phyloP scores from a whole-genome alignment of 78 protist species.

The Cavenderia fasciculata region DNA sequence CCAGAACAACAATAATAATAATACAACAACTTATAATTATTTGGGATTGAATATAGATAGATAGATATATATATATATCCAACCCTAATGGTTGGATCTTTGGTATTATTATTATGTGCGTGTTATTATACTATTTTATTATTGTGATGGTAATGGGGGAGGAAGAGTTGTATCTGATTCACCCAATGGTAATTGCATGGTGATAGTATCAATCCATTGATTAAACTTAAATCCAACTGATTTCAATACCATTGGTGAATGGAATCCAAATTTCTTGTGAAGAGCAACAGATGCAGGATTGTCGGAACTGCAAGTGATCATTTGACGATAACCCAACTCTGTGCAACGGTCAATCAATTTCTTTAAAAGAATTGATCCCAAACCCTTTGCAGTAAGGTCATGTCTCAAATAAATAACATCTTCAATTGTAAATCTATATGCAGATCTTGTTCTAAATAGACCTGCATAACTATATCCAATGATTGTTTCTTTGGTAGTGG shows the following conservation, averaged over 20 bases:
- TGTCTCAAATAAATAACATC: conserved; percentile 12
- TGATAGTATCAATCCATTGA: conserved; percentile 13
- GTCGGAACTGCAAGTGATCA: conserved; percentile 28
- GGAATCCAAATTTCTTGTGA: conserved; percentile 34
- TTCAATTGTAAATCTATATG: conserved; percentile 52
- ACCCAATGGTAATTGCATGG: conserved; percentile 20
- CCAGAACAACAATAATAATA: too few relatives aligned
- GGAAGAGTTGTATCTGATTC: neutral
- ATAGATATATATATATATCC: too few relatives aligned
- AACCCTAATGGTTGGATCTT: too few relatives aligned
- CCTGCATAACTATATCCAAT: conserved; percentile 41
- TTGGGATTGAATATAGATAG: too few relatives aligned
- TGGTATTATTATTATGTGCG: too few relatives aligned
- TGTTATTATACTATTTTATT: too few relatives aligned
- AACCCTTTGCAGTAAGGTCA: neutral
- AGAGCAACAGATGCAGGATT: conserved; percentile 22
- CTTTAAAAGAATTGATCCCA: conserved; percentile 19
- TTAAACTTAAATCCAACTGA: conserved; percentile 47
- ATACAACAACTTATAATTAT: too few relatives aligned
- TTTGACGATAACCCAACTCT: conserved; percentile 38
- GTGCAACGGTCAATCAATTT: neutral
- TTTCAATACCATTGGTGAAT: neutral
- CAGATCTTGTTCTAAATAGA: conserved; percentile 24
- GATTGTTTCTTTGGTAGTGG: neutral
- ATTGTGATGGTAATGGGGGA: too few relatives aligned